A percentile compares a stretch with the other conserved stretches of the same genome.
phyloP scores from a whole-genome alignment of 1,284 basidiomycete genomes.

The Cryptococcus neoformans region DNA sequence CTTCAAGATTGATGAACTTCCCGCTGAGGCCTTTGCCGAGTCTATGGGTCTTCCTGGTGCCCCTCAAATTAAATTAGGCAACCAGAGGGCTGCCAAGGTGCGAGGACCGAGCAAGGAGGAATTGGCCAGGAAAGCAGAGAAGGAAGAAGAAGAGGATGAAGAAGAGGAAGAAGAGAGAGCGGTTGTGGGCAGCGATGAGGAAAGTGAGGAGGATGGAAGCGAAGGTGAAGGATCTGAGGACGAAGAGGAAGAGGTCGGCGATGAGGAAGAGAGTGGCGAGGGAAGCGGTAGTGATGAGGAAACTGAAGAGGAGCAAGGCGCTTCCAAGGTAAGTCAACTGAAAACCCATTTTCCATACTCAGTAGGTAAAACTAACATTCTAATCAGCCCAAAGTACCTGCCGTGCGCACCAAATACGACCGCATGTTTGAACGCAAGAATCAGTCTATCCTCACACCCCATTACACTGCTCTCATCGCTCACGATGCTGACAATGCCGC shows the following conservation, averaged over 20 bases:
- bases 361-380: background rate
- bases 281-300: slow-evolving; percentile 13
- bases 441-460: slow-evolving; percentile 86
- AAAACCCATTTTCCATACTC: background rate
- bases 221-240: slow-evolving; percentile 13
- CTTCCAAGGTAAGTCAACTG: too few relatives aligned
- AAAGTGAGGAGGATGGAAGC: slow-evolving; percentile 30
- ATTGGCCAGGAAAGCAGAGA: slow-evolving; percentile 22
- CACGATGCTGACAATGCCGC: slow-evolving; percentile 55
- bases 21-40: slow-evolving; percentile 79
- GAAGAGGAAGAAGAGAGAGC: slow-evolving; percentile 14
- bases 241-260: slow-evolving; percentile 23
- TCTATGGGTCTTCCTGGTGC: slow-evolving; percentile 90
- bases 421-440: slow-evolving; percentile 98
- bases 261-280: slow-evolving; percentile 29
- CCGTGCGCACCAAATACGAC: slow-evolving; percentile 91
- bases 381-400: slow-evolving; percentile 9
- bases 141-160: slow-evolving; percentile 20
- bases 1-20: slow-evolving; percentile 81
- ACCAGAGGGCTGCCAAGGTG: slow-evolving; percentile 61
- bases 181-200: slow-evolving; percentile 20
- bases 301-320: too few relatives aligned
- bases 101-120: slow-evolving; percentile 23
- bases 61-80: slow-evolving; percentile 93
- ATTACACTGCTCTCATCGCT: slow-evolving; percentile 86